Percentiles rank a stretch among this genome's conserved stretches.
Evolutionary conservation across 2,329 filamentous ascomycete species (phyloP).

Genomic region (Penicillium crustosum): DNA sequence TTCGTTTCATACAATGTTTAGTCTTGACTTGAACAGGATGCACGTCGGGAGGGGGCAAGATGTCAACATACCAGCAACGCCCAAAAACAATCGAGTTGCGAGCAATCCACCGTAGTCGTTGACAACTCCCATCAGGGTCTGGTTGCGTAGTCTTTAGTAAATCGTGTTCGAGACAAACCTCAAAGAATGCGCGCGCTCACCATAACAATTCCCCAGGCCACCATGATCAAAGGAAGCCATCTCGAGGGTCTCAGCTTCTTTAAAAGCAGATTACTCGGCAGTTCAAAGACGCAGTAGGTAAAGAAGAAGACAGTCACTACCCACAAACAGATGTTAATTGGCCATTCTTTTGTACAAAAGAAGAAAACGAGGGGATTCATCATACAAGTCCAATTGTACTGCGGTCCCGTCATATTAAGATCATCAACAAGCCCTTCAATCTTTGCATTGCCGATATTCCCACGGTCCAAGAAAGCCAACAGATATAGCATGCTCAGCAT

Average conservation of each 20-base stretch:
- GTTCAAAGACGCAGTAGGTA: slow-evolving; percentile 24
- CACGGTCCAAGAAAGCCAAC: slow-evolving; percentile 35
- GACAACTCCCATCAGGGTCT: slow-evolving; percentile 51
- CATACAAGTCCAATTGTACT: slow-evolving; percentile 36
- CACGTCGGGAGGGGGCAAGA: not conserved
- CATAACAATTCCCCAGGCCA: slow-evolving; percentile 51
- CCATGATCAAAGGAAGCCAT: slow-evolving; percentile 35
- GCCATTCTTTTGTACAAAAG: not conserved
- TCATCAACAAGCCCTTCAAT: slow-evolving; percentile 34
- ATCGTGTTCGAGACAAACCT: not conserved
- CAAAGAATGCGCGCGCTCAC: slow-evolving; percentile 15
- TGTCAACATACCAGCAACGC: slow-evolving; percentile 31
- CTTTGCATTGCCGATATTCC: slow-evolving; percentile 39
- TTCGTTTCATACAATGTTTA: not conserved
- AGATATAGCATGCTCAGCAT: slow-evolving; percentile 33
- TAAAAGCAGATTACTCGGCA: slow-evolving; percentile 22
- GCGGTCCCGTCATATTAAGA: slow-evolving; percentile 29
- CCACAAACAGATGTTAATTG: not conserved
- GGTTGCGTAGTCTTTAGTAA: not conserved
- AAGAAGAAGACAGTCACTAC: slow-evolving; percentile 35
- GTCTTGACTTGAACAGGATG: not conserved
- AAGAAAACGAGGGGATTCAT: not conserved
- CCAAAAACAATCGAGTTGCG: slow-evolving; percentile 47
- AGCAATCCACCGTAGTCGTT: slow-evolving; percentile 49
- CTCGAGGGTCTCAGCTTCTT: slow-evolving; percentile 28